phyloP scores from a whole-genome alignment of 306 rosid species.

The Pterocarpus macrocarpus region DNA sequence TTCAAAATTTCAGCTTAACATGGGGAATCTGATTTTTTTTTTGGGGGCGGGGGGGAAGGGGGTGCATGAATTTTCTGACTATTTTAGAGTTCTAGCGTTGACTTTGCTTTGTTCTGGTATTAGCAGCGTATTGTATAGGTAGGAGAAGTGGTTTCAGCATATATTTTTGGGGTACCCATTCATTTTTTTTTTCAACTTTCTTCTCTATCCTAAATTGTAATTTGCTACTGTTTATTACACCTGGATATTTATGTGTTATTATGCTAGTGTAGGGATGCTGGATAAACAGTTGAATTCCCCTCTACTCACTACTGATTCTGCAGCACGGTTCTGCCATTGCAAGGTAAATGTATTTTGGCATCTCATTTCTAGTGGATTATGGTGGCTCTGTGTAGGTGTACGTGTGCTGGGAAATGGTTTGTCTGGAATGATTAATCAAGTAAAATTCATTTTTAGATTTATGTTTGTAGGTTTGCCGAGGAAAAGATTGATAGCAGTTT shows the following conservation, averaged over 20 bases:
- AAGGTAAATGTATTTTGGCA: conserved; percentile 52
- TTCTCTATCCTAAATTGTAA: background rate
- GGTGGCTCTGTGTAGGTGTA: conserved; percentile 8
- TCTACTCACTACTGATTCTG: conserved; percentile 56
- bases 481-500: conserved; percentile 12
- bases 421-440: background rate
- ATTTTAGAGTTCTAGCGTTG: conserved; percentile 20
- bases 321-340: conserved; percentile 52
- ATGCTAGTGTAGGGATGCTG: conserved; percentile 67
- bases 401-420: conserved; percentile 21
- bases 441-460: conserved; percentile 5
- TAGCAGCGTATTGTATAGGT: background rate
- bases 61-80: conserved; percentile 16
- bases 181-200: background rate
- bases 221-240: background rate
- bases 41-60: no score
- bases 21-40: background rate
- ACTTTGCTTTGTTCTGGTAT: conserved; percentile 16
- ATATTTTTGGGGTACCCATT: background rate
- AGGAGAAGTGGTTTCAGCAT: conserved; percentile 9
- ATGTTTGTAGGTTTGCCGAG: background rate
- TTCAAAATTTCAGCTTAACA: conserved; percentile 18
- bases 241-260: conserved; percentile 34
- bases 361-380: conserved; percentile 5
- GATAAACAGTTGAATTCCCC: conserved; percentile 69